Evolutionary conservation across 208 protist species (phyloP), one percentile per base, ranked within the genome.

Genomic region (Acanthamoeba healyi): DNA sequence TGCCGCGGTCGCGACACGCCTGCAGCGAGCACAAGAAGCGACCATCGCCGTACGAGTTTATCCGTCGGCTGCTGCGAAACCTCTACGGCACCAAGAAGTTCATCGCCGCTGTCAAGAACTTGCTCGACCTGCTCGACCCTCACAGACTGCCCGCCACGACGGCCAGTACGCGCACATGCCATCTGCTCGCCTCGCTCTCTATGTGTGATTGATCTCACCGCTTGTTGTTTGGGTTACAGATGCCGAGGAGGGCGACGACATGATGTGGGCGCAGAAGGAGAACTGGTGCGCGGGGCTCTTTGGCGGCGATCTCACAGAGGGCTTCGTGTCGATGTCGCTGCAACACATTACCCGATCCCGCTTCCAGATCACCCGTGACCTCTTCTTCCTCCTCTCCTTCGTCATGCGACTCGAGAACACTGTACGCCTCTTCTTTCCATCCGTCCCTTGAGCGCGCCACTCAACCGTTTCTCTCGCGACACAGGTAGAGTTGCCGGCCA

Each of bases 311-410:
- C 58, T 58, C 74, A 58, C 32, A 44, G n/a, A 84, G 44, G 74
- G 74, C 74, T 84, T 84, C 46, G 46, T 84, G 44, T 84, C 74
- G 26, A 84, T 84, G 74, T 34, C 74, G 24, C 44, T 84, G 42
- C 74, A 84, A 29, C 74, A 84, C 74, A 49, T 84, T 44, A 84
- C 74, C 26, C 26, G 86, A 26, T 67, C 63, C 40, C 86, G 86
- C 56, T 92, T 38, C 86, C 86, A 92, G 32, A 74, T 92, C 36
- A 10, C 86, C 56, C 86, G 86, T 12, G 63, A 92, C 58, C 86
- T 92, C 86, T 74, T 92, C 44, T 92, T 92, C 58, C 63, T 92
- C 34, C 86, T 92, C 51, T 92, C 86, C 40, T 74, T 65, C 22
- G 63, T 63, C 58, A 54, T 67, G 58, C 56, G 63, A 12, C 86